Evolutionary conservation across 257 asterid species (phyloP), one percentile per base, ranked within the genome.

Genomic region (Nicotiana paniculata): DNA sequence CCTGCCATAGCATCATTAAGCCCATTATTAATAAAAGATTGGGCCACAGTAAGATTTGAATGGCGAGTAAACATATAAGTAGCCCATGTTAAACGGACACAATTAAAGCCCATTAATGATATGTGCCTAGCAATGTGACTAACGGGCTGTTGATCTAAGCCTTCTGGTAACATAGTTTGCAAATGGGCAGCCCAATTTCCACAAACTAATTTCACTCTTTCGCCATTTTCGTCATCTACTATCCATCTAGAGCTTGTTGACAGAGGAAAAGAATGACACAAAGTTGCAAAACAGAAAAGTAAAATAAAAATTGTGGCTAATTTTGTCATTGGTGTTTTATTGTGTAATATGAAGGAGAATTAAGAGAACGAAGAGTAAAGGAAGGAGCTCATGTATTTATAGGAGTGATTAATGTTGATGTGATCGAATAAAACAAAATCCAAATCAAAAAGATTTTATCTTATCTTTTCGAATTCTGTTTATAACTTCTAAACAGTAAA

Each of bases 51-150:
- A 0, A 84, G n/a, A 17, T 81, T 51, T 0, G 89, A 76, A 37
- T 80, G 32, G 0, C 92, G 81, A 6, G 96, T 93, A 74, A 85
- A 90, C 96, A 92, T 92, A 18, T 88, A 61, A 3, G 90, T 89
- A 0, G 96, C 93, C 85, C 90, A 93, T 0, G 98, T 93, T 59
- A 91, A 89, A 6, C 96, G 86, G 72, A 93, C 93, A 55, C 96
- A 91, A 32, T 92, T 92, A 81, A 89, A 92, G 1, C 96, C 98
- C 93, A 91, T 90, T 8, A 77, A 37, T 0, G 70, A 61, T 2
- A 91, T 61, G 0, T 62, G 82, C 4, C 66, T 69, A 0, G 78
- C 92, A 21, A 91, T 89, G 5, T 88, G 63, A 43, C 13, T 26
- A 10, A 90, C 35, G 1, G 92, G 92, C 77, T 78, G 81, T 66